A percentile compares a stretch with the other conserved stretches of the same genome.
Conservation (phyloP, 108 stramenopile species). For the Chaetoceros muelleri region DNA sequence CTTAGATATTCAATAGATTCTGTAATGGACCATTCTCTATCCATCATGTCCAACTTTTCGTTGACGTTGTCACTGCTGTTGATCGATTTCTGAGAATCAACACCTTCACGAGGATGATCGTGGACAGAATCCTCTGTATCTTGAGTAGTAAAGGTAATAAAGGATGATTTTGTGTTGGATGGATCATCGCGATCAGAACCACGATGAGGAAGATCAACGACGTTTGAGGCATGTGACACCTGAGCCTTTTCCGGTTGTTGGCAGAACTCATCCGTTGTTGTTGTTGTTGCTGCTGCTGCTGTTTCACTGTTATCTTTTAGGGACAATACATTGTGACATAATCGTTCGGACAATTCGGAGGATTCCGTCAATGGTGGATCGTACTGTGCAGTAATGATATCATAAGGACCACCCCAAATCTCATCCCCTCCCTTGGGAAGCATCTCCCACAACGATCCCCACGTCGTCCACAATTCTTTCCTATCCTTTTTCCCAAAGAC, state of each 20-base stretch:
- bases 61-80: background rate
- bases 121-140: too few species aligned
- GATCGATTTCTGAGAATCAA: background rate
- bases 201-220: background rate
- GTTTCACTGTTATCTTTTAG: too few species aligned
- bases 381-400: constrained; percentile 12
- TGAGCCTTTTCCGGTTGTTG: background rate
- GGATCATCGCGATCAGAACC: too few species aligned
- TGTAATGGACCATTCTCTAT: background rate
- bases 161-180: too few species aligned
- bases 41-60: background rate
- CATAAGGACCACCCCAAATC: constrained; percentile 64
- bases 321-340: too few species aligned
- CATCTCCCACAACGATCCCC: constrained; percentile 72
- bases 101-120: too few species aligned
- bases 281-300: background rate
- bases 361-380: background rate
- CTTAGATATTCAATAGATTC: constrained; percentile 34
- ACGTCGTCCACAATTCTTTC: constrained; percentile 55
- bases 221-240: background rate
- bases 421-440: constrained; percentile 79
- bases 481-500: constrained; percentile 51
- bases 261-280: background rate
- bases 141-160: background rate
- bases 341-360: background rate